Evolutionary conservation across 2,329 filamentous ascomycete species (phyloP).

Genomic region (Ophiostoma sp.): DNA sequence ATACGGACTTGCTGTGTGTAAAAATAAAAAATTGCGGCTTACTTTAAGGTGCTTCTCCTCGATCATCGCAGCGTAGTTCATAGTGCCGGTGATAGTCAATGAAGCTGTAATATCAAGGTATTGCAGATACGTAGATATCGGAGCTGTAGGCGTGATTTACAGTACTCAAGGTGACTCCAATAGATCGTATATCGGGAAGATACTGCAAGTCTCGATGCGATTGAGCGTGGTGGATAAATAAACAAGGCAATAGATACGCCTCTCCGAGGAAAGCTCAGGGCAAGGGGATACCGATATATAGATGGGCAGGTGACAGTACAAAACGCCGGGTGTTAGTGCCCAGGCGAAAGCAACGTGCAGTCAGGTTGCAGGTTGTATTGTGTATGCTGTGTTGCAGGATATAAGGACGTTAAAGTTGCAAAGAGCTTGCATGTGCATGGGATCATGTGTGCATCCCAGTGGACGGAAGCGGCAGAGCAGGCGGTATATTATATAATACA

Average conservation of each 20-base stretch:
- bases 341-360: background rate
- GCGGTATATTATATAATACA: background rate
- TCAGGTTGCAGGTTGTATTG: background rate
- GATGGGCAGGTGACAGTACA: background rate
- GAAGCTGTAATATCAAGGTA: background rate
- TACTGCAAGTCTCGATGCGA: background rate
- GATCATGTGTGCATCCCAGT: background rate
- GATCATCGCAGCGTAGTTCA: background rate
- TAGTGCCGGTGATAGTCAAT: background rate
- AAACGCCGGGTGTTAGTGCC: background rate
- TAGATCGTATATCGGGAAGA: too few relatives aligned
- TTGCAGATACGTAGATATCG: too few relatives aligned
- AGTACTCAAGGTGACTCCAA: too few relatives aligned
- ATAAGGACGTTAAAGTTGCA: background rate
- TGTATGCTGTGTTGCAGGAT: background rate
- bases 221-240: background rate
- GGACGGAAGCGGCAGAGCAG: background rate
- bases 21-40: background rate
- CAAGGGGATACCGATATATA: background rate
- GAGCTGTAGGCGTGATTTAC: too few relatives aligned
- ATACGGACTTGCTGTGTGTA: background rate
- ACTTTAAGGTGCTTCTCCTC: background rate
- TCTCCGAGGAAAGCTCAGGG: background rate
- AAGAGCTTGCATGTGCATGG: background rate
- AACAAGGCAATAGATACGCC: background rate